phyloP scores from a whole-genome alignment of 768 basidiomycete species.

The Psilocybe subaeruginosa region DNA sequence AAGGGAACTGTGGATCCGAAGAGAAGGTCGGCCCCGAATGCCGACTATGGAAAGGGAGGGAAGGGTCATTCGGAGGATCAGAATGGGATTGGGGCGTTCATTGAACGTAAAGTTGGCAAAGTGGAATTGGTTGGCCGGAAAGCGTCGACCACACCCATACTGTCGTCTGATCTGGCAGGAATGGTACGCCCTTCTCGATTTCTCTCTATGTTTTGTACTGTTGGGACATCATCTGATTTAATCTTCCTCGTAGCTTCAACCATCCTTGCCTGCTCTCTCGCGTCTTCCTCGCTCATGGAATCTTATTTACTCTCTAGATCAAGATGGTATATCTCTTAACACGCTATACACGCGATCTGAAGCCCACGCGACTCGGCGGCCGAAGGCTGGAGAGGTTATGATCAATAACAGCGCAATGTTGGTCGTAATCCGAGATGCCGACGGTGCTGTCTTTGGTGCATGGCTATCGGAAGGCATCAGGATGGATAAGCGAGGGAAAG shows the following conservation, averaged over 20 bases:
- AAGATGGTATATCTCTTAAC: slow-evolving; percentile 90
- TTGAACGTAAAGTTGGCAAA: slow-evolving; percentile 53
- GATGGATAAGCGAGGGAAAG: slow-evolving; percentile 58
- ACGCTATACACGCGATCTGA: slow-evolving; percentile 81
- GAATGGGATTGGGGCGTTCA: slow-evolving; percentile 39
- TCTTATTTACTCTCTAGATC: slow-evolving; percentile 88
- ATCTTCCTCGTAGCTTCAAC: slow-evolving; percentile 57
- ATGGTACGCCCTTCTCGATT: slow-evolving; percentile 45
- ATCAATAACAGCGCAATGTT: slow-evolving; percentile 46
- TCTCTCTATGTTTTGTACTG: background rate
- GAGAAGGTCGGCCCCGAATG: background rate
- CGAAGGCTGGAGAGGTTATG: slow-evolving; percentile 28
- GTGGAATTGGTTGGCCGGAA: slow-evolving; percentile 59
- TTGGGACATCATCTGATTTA: background rate
- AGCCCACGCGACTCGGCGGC: slow-evolving; percentile 31
- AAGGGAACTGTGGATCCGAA: background rate
- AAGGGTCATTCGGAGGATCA: background rate
- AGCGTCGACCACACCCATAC: slow-evolving; percentile 53
- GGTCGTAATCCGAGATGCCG: slow-evolving; percentile 66
- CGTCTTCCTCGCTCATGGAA: slow-evolving; percentile 76
- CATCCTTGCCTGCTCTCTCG: slow-evolving; percentile 72
- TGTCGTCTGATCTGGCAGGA: slow-evolving; percentile 58
- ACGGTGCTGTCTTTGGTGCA: slow-evolving; percentile 74
- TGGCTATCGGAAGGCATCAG: slow-evolving; percentile 80
- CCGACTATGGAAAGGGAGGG: slow-evolving; percentile 3